These are phyloP conservation scores for Pyricularia pennisetigena DNA, from an alignment of 2,329 filamentous ascomycete species.

Conservation along the genomic window DNA sequence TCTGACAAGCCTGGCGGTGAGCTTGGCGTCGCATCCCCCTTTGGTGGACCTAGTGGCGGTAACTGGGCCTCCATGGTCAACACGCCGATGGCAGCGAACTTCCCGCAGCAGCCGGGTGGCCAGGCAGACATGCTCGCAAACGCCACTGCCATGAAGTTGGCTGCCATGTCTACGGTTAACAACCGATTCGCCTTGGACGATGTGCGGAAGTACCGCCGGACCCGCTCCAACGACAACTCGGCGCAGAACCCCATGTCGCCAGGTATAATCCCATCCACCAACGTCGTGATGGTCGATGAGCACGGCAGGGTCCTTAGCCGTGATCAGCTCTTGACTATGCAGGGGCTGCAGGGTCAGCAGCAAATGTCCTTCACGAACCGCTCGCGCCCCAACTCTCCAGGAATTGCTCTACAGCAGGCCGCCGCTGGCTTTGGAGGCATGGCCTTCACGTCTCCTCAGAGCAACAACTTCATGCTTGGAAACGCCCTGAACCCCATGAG, in stretches of 20 bases:
- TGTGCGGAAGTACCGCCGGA: conserved; percentile 88
- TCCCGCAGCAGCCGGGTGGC: conserved; percentile 54
- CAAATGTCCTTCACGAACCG: conserved; percentile 53
- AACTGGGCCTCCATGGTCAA: conserved; percentile 99
- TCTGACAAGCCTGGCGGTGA: conserved; percentile 60
- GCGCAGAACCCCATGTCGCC: conserved; percentile 56
- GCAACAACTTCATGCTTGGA: conserved; percentile 70
- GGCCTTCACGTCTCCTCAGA: conserved; percentile 78
- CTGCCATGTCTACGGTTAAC: conserved; percentile 93
- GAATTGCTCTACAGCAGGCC: conserved; percentile 61
- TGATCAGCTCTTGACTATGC: conserved; percentile 75
- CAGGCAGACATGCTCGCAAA: conserved; percentile 98
- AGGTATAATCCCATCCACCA: conserved; percentile 58
- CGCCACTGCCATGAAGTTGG: conserved; percentile 97
- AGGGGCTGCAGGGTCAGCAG: conserved; percentile 50
- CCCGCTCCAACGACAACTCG: conserved; percentile 71
- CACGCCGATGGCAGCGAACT: conserved; percentile 88
- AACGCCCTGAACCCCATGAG: not conserved
- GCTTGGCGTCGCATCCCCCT: conserved; percentile 79
- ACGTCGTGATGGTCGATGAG: conserved; percentile 90
- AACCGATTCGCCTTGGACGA: conserved; percentile 96
- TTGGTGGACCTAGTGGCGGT: conserved; percentile 54
- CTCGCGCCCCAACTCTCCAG: conserved; percentile 84
- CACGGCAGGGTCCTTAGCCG: conserved; percentile 78
- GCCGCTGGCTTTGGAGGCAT: conserved; percentile 29